Conservation (phyloP, 2,329 filamentous ascomycete genomes). For the Claviceps sp. region DNA sequence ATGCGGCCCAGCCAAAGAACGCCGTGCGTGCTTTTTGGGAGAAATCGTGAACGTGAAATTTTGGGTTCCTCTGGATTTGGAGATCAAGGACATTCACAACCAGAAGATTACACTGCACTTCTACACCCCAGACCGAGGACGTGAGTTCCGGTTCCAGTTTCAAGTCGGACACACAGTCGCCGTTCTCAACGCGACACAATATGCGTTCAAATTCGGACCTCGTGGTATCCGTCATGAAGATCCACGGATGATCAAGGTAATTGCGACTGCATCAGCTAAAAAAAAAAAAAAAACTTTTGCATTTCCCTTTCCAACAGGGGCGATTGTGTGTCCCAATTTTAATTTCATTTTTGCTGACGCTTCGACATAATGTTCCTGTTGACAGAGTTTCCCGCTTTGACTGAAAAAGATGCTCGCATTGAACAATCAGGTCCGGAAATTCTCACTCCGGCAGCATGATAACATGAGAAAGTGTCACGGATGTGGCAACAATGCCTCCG, state of each 20-base stretch:
- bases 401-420: neutral
- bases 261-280: neutral
- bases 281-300: too few relatives aligned
- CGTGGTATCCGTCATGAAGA: neutral
- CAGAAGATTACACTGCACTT: too few relatives aligned
- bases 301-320: too few relatives aligned
- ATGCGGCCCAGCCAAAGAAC: neutral
- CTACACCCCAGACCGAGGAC: too few relatives aligned
- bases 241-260: neutral
- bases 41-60: neutral
- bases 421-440: neutral
- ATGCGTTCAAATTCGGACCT: neutral
- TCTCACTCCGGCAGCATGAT: neutral
- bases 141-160: too few relatives aligned
- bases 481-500: too few relatives aligned
- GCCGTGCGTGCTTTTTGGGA: neutral
- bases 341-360: too few relatives aligned
- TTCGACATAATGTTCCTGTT: too few relatives aligned
- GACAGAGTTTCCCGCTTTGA: neutral
- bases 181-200: neutral
- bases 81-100: too few relatives aligned
- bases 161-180: too few relatives aligned
- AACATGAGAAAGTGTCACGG: neutral
- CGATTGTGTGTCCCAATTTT: too few relatives aligned
- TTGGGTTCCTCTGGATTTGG: neutral